Evolutionary conservation across 1,284 basidiomycete species (phyloP).

Genomic region (Sanghuangporus sanghuang): DNA sequence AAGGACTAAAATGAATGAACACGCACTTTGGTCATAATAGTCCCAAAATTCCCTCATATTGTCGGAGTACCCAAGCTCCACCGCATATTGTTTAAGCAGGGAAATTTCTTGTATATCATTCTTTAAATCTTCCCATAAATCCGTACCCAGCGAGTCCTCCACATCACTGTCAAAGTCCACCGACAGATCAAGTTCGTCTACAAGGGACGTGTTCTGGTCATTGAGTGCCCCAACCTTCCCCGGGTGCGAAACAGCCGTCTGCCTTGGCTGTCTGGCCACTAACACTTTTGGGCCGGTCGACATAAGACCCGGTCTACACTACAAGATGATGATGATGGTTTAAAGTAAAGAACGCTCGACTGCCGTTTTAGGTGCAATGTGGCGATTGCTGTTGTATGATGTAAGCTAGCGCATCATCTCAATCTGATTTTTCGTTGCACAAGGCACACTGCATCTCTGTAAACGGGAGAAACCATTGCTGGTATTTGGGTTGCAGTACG

Average conservation of each 20-base stretch:
- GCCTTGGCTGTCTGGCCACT: no score
- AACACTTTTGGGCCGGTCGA: neutral
- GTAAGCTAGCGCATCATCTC: neutral
- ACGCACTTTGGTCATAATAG: neutral
- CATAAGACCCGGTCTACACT: neutral
- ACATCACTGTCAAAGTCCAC: constrained; percentile 17
- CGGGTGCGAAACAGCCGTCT: no score
- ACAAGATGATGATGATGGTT: neutral
- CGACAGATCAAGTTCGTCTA: constrained; percentile 13
- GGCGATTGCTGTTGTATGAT: neutral
- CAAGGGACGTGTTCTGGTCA: neutral
- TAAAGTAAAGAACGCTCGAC: neutral
- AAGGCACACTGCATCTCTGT: no score
- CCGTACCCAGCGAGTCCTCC: constrained; percentile 12
- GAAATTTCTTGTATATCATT: neutral
- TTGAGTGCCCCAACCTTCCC: neutral
- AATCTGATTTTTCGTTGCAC: no score
- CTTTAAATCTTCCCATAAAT: neutral
- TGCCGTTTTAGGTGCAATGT: neutral
- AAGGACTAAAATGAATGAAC: neutral
- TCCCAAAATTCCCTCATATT: neutral
- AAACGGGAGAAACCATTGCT: neutral
- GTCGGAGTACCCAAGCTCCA: constrained; percentile 6
- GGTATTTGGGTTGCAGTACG: neutral
- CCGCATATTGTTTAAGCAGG: neutral